These are phyloP conservation scores for Diaporthe helianthi DNA, from an alignment of 2,329 filamentous ascomycete genomes.

Conservation along the genomic window DNA sequence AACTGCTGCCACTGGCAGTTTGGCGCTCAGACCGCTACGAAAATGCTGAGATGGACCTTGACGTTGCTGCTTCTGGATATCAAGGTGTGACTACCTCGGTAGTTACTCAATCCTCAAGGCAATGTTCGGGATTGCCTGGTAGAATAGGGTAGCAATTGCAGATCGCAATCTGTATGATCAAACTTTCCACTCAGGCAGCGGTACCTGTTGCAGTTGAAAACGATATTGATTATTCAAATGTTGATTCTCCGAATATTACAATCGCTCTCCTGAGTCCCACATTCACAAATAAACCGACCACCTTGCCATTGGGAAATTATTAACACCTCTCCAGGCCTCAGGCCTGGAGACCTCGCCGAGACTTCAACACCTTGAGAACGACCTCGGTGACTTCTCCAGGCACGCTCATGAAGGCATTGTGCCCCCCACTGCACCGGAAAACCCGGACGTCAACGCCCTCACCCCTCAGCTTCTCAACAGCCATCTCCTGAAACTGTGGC, in stretches of 20 bases:
- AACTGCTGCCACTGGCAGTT: background rate
- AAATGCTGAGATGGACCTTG: background rate
- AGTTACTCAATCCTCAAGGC: too few relatives aligned
- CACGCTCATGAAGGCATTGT: conserved; percentile 23
- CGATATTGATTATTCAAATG: too few relatives aligned
- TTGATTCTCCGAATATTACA: background rate
- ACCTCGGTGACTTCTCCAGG: conserved; percentile 17
- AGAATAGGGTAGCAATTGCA: background rate
- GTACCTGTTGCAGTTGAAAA: too few relatives aligned
- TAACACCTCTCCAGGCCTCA: background rate
- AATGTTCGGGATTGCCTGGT: background rate
- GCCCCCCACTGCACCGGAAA: conserved; percentile 14
- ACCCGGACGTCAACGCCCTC: conserved; percentile 22
- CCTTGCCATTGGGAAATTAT: background rate
- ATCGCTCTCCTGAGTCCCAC: background rate
- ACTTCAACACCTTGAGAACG: conserved; percentile 1
- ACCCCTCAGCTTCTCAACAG: conserved; percentile 5
- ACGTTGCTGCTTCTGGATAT: too few relatives aligned
- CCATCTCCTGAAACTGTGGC: conserved; percentile 18
- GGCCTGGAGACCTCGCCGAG: background rate
- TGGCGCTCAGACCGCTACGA: background rate
- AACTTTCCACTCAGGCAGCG: background rate
- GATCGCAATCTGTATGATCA: background rate
- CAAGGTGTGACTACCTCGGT: background rate
- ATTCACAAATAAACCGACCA: background rate